Percentiles rank a stretch among this genome's conserved stretches.
These are phyloP conservation scores for Sisymbrium irio DNA, from an alignment of 345 rosid genomes.

Conservation along the genomic window DNA sequence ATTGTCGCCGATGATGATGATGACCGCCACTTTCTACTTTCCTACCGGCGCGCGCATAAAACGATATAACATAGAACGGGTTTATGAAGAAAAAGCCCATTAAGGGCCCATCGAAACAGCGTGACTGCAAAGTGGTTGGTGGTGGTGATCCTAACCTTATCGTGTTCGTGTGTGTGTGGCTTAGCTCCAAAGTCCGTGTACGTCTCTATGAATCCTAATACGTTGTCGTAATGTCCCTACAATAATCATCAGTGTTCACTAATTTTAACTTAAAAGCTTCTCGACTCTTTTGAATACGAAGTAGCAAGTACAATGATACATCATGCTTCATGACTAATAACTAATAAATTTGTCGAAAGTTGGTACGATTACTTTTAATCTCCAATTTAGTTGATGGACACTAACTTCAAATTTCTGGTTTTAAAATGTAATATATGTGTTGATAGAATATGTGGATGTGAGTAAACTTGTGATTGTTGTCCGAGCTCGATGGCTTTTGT, in stretches of 20 bases:
- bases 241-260: background rate
- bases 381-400: background rate
- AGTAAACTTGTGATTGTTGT: background rate
- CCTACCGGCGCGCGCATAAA: slow-evolving; percentile 8
- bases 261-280: background rate
- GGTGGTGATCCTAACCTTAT: slow-evolving; percentile 21
- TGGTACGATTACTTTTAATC: background rate
- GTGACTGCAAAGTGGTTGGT: slow-evolving; percentile 20
- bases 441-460: background rate
- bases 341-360: background rate
- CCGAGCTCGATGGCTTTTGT: background rate
- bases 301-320: background rate
- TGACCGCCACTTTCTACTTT: background rate
- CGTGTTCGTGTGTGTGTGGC: slow-evolving; percentile 30
- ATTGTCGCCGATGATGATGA: slow-evolving; percentile 24
- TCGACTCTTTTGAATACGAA: background rate
- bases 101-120: slow-evolving; percentile 24
- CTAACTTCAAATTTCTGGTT: background rate
- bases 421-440: background rate
- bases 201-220: background rate
- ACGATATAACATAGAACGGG: background rate
- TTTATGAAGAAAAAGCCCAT: slow-evolving; percentile 7
- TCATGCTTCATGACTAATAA: no score
- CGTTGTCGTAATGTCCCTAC: background rate
- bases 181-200: slow-evolving; percentile 21